Evolutionary conservation across 1,139 yeast species (phyloP).

Genomic region (Yamadazyma atmosphaerica): DNA sequence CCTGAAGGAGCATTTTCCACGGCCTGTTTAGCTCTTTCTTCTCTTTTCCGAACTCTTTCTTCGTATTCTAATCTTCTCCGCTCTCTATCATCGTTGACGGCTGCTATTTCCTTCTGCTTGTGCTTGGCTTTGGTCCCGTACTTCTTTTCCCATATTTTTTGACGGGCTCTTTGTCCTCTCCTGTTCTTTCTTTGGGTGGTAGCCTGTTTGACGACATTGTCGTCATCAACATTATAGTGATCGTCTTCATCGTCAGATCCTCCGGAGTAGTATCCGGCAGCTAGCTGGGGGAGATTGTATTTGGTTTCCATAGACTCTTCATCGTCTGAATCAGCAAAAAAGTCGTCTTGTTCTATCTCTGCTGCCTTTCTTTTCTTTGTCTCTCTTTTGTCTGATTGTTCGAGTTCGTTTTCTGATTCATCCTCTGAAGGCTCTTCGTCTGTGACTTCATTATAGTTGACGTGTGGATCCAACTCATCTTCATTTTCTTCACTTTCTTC

Average conservation of each 20-base stretch:
- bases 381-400: constrained; percentile 19
- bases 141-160: constrained; percentile 92
- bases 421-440: constrained; percentile 59
- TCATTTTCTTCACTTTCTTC: constrained; percentile 14
- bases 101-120: constrained; percentile 60
- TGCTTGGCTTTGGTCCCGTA: constrained; percentile 87
- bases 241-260: constrained; percentile 64
- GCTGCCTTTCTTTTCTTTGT: constrained; percentile 18
- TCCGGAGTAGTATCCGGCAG: constrained; percentile 81
- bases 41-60: constrained; percentile 69
- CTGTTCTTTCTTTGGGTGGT: constrained; percentile 70
- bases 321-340: constrained; percentile 30
- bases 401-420: constrained; percentile 23
- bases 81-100: constrained; percentile 55
- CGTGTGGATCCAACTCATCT: constrained; percentile 35
- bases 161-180: constrained; percentile 96
- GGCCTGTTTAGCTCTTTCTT: constrained; percentile 46
- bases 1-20: constrained; percentile 33
- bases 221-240: constrained; percentile 52
- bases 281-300: constrained; percentile 63
- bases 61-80: constrained; percentile 66
- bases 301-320: constrained; percentile 15
- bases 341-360: constrained; percentile 28
- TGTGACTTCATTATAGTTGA: constrained; percentile 60
- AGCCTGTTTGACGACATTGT: constrained; percentile 57